Evolutionary conservation across 257 asterid species (phyloP), one percentile per base, ranked within the genome.

Genomic region (Paraleonurus japonicus): DNA sequence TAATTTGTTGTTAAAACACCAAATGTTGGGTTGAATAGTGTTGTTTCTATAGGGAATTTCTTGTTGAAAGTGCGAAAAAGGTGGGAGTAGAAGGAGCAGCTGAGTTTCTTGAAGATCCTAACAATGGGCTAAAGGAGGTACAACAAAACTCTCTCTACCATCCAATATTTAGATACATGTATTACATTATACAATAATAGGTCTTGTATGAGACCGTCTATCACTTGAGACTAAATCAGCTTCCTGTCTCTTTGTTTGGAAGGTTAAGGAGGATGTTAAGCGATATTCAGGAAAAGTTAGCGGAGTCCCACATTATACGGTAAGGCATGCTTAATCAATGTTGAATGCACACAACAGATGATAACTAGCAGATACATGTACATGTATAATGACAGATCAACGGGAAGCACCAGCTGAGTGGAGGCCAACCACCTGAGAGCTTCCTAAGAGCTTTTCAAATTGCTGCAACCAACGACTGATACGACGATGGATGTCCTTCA

Each of bases 31-130:
- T 47, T 30, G 41, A 37, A 28, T 47, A 24, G 13, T 27, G 24
- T 7, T 11, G 27, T 30, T n/a, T 32, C 47, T 71, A 68, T 70
- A 94, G 99, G 87, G 84, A 62, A 61, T 94, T 86, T 73, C 96
- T 94, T 8, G 66, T 78, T 16, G 96, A 92, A 76, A 68, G 83
- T 55, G 99, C 98, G 15, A 78, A 75, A 61, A 89, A 89, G 76
- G 98, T 81, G 13, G 99, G 98, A 55, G 75, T 94, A 7, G 92
- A 86, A 82, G 98, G 98, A 72, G 97, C 96, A 51, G 92, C 88
- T 5, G 96, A 88, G 84, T 91, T 86, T 83, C 97, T 94, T 55
- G 90, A 80, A 16, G 83, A 94, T 83, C 93, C 99, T 19, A 86
- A 80, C 79, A 94, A 88, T 64, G 99, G 99, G 23, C 67, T 84